phyloP scores from a whole-genome alignment of 305 asterid genomes.

The Fraxinus platypoda region DNA sequence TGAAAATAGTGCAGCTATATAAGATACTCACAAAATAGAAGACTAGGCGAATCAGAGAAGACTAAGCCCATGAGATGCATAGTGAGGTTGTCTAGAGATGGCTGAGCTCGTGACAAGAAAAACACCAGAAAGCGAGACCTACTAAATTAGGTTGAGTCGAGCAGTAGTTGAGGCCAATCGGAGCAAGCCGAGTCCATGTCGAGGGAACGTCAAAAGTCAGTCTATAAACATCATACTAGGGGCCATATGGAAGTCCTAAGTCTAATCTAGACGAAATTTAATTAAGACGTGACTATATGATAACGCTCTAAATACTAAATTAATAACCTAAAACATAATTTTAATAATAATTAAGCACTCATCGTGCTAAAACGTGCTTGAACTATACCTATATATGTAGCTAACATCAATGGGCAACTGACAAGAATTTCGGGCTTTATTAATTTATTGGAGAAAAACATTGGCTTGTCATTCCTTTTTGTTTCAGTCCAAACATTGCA shows the following conservation, averaged over 20 bases:
- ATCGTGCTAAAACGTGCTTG: not conserved
- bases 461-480: not conserved
- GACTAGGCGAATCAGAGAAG: too few relatives aligned
- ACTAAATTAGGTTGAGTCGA: not conserved
- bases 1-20: too few relatives aligned
- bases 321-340: too few relatives aligned
- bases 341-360: too few relatives aligned
- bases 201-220: not conserved
- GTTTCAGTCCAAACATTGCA: slow-evolving; percentile 30
- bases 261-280: slow-evolving; percentile 7
- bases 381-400: not conserved
- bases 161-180: not conserved
- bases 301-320: too few relatives aligned
- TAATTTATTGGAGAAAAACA: slow-evolving; percentile 2
- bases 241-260: too few relatives aligned
- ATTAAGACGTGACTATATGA: too few relatives aligned
- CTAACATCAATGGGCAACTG: not conserved
- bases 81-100: not conserved
- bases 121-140: not conserved
- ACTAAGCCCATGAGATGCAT: too few relatives aligned
- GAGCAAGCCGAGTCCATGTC: not conserved
- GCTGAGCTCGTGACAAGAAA: not conserved
- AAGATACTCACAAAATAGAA: too few relatives aligned
- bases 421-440: not conserved
- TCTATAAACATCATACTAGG: not conserved